Evolutionary conservation across 1,284 basidiomycete genomes (phyloP).

Genomic region (Gomphus sp.): DNA sequence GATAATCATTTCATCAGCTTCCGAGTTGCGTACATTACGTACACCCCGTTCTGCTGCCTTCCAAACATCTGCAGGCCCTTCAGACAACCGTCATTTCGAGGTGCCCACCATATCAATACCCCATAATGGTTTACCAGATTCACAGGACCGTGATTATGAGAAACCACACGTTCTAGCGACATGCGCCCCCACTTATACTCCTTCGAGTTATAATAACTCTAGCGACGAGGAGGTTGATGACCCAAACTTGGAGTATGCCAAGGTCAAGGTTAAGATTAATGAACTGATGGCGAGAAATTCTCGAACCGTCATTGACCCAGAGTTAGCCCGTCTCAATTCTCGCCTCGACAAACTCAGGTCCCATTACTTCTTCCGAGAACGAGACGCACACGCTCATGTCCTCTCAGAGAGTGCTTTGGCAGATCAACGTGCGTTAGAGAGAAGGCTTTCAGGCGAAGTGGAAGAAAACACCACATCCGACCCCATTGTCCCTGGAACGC

Average conservation of each 20-base stretch:
- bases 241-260: conserved; percentile 54
- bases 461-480: not conserved
- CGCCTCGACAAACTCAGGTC: conserved; percentile 47
- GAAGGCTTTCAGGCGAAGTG: not conserved
- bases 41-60: conserved; percentile 26
- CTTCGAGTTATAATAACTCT: conserved; percentile 7
- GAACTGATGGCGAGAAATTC: conserved; percentile 26
- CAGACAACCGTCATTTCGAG: conserved; percentile 29
- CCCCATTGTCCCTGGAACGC: not conserved
- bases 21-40: conserved; percentile 17
- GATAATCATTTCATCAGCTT: not conserved
- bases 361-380: conserved; percentile 70
- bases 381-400: conserved; percentile 58
- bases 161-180: not conserved
- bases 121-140: conserved; percentile 5
- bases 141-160: not conserved
- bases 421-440: conserved; percentile 22
- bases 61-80: conserved; percentile 18
- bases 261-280: conserved; percentile 46
- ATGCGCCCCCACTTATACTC: not conserved
- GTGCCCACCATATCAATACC: conserved; percentile 3
- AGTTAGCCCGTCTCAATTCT: conserved; percentile 31
- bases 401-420: conserved; percentile 45
- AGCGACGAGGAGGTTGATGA: conserved; percentile 32
- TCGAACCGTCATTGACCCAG: conserved; percentile 28